Evolutionary conservation across 1,284 basidiomycete species (phyloP).

Genomic region (Ceratobasidium sp.): DNA sequence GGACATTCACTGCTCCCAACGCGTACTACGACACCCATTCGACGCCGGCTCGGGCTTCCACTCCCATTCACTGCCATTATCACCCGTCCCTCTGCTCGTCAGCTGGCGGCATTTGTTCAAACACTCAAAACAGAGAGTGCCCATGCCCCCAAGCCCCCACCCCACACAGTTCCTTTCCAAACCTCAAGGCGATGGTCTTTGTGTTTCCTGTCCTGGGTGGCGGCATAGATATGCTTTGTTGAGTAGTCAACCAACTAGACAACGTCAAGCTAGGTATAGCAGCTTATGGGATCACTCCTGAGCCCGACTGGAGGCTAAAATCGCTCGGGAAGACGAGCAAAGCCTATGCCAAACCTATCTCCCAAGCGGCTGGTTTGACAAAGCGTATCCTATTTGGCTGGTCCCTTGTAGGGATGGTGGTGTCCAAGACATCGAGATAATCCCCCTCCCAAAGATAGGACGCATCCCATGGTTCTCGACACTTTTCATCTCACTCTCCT

Average conservation of each 20-base stretch:
- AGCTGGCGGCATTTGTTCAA: not conserved
- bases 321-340: not conserved
- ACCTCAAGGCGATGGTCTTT: constrained; percentile 7
- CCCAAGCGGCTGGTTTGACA: not conserved
- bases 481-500: not conserved
- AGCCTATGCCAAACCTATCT: not conserved
- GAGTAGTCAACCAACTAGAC: too few species aligned
- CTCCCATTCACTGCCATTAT: constrained; percentile 19
- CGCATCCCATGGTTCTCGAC: not conserved
- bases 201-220: not conserved
- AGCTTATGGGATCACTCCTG: not conserved
- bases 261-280: constrained; percentile 1
- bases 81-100: not conserved
- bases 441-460: not conserved
- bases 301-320: not conserved
- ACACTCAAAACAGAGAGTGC: not conserved
- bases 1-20: not conserved
- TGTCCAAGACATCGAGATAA: not conserved
- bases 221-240: not conserved
- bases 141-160: not conserved
- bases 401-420: not conserved
- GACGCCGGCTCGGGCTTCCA: not conserved
- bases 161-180: not conserved
- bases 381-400: constrained; percentile 2
- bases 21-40: not conserved